A percentile compares a stretch with the other conserved stretches of the same genome.
phyloP scores from a whole-genome alignment of 2,329 filamentous ascomycete species.

The Diplodia scrobiculata region DNA sequence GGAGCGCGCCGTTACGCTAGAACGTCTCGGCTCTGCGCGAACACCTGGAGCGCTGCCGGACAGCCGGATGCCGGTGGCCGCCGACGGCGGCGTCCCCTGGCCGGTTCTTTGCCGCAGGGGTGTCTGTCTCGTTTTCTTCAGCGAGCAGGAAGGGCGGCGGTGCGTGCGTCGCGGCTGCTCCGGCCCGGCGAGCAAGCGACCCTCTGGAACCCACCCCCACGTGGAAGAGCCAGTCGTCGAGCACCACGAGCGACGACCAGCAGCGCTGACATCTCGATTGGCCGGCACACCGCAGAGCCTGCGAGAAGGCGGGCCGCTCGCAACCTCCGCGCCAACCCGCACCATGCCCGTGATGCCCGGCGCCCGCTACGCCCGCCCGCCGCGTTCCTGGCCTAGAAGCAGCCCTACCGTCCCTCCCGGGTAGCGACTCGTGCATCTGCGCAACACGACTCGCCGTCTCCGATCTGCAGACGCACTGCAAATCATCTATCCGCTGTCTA shows the following conservation, averaged over 20 bases:
- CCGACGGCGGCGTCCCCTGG: background rate
- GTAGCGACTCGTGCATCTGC: conserved; percentile 7
- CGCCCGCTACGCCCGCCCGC: background rate
- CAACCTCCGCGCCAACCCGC: background rate
- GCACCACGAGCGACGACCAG: background rate
- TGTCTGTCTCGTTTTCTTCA: background rate
- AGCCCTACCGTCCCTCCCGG: background rate
- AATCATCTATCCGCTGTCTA: conserved; percentile 1
- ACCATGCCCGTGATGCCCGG: background rate
- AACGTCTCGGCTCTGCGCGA: background rate
- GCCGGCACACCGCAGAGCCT: background rate
- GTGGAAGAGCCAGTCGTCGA: background rate
- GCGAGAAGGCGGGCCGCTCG: background rate
- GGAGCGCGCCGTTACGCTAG: background rate
- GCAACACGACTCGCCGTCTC: background rate
- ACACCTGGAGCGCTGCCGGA: background rate
- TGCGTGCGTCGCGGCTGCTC: background rate
- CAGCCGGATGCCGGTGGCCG: background rate
- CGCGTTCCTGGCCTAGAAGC: background rate
- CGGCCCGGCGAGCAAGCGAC: conserved; percentile 2
- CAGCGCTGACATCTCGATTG: background rate
- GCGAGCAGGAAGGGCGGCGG: background rate
- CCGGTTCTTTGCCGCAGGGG: background rate
- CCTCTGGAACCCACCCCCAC: background rate
- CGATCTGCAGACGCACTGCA: conserved; percentile 14